phyloP scores from a whole-genome alignment of 2,329 filamentous ascomycete genomes.

The Alternaria triticina region DNA sequence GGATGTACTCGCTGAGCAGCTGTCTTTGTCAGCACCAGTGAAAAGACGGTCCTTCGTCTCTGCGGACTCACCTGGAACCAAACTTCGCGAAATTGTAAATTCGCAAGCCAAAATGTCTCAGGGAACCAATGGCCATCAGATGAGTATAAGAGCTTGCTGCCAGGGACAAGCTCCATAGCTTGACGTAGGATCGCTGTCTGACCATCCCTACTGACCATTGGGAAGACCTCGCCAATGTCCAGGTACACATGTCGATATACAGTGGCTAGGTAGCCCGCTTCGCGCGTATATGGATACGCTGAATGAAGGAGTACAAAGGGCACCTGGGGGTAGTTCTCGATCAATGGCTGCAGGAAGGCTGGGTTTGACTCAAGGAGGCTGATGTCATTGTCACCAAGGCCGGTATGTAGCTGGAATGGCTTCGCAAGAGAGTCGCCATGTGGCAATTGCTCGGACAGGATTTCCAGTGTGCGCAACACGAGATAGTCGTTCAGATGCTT shows the following conservation, averaged over 20 bases:
- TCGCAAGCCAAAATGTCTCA: slow-evolving; percentile 77
- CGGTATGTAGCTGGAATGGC: slow-evolving; percentile 84
- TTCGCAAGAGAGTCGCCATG: slow-evolving; percentile 60
- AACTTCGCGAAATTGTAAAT: slow-evolving; percentile 73
- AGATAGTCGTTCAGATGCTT: slow-evolving; percentile 73
- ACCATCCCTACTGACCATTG: slow-evolving; percentile 75
- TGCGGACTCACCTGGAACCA: slow-evolving; percentile 64
- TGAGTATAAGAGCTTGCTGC: slow-evolving; percentile 78
- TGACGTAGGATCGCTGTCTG: slow-evolving; percentile 75
- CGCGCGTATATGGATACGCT: slow-evolving; percentile 79
- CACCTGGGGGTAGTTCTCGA: slow-evolving; percentile 70
- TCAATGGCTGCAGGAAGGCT: slow-evolving; percentile 75
- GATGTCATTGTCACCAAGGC: slow-evolving; percentile 81
- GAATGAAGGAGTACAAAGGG: slow-evolving; percentile 81
- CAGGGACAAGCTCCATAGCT: slow-evolving; percentile 76
- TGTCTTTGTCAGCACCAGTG: slow-evolving; percentile 36
- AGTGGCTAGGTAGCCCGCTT: slow-evolving; percentile 78
- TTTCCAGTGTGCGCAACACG: slow-evolving; percentile 67
- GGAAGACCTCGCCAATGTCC: slow-evolving; percentile 84
- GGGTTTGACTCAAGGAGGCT: slow-evolving; percentile 73
- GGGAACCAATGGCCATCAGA: slow-evolving; percentile 82
- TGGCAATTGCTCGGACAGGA: slow-evolving; percentile 56
- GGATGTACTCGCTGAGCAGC: slow-evolving; percentile 71
- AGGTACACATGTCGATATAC: slow-evolving; percentile 82
- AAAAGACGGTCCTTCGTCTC: no score